Conservation (phyloP, 768 basidiomycete species). For the Russula ochroleuca region DNA sequence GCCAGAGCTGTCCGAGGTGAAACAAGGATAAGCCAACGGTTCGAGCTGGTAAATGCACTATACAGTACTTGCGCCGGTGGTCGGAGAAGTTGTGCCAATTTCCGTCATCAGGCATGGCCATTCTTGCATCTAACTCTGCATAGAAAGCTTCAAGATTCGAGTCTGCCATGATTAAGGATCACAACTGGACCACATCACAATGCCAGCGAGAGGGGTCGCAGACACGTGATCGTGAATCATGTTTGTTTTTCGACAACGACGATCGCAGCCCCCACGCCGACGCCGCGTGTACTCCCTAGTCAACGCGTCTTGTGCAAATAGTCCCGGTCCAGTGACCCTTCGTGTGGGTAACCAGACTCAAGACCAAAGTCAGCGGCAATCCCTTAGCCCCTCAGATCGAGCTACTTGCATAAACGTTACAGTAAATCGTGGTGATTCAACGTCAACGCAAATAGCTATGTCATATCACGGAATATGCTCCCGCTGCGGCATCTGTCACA, state of each 20-base stretch:
- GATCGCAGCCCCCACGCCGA: too few relatives aligned
- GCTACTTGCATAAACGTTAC: too few relatives aligned
- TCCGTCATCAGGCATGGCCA: constrained; percentile 18
- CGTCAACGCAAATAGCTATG: too few relatives aligned
- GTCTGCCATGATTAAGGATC: not conserved
- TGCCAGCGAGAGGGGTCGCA: not conserved
- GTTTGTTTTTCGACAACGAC: not conserved
- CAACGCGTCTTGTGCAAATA: too few relatives aligned
- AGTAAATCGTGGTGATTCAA: too few relatives aligned
- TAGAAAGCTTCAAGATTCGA: constrained; percentile 21
- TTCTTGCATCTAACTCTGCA: constrained; percentile 25
- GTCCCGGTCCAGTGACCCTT: too few relatives aligned
- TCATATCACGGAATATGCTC: too few relatives aligned
- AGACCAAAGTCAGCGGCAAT: too few relatives aligned
- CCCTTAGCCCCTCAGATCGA: too few relatives aligned
- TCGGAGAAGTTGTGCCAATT: constrained; percentile 3
- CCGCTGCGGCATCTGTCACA: too few relatives aligned
- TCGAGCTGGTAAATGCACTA: not conserved
- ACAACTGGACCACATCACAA: not conserved
- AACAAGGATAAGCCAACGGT: not conserved
- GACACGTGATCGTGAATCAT: constrained; percentile 7
- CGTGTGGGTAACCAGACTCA: too few relatives aligned
- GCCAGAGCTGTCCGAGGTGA: not conserved
- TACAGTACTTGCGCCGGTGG: not conserved
- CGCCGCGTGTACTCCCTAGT: too few relatives aligned